These are phyloP conservation scores for Furcasterigmium furcatum DNA, from an alignment of 2,329 filamentous ascomycete species.

Conservation along the genomic window DNA sequence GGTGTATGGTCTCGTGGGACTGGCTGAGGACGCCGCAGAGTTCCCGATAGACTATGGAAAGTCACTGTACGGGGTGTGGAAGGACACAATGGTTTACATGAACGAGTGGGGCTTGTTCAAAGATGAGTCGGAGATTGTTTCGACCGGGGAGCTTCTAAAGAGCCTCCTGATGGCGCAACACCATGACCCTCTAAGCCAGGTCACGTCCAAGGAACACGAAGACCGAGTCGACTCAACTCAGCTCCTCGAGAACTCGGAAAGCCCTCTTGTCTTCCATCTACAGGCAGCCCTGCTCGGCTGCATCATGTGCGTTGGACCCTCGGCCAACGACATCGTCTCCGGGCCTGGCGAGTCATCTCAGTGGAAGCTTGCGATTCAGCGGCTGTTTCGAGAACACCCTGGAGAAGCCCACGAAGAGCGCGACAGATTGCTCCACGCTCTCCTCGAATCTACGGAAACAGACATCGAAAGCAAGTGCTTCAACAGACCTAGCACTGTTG, in stretches of 20 bases:
- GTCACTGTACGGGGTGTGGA: slow-evolving; percentile 20
- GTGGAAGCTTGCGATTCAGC: neutral
- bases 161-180: neutral
- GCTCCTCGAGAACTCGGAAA: neutral
- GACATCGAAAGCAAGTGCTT: neutral
- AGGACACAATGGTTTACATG: slow-evolving; percentile 21
- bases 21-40: slow-evolving; percentile 18
- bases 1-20: slow-evolving; percentile 24
- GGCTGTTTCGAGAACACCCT: neutral
- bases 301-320: neutral
- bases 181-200: neutral
- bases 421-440: neutral
- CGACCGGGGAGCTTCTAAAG: no score
- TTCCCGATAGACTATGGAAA: slow-evolving; percentile 25
- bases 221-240: neutral
- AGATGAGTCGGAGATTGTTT: neutral
- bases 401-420: neutral
- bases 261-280: neutral
- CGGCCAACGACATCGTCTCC: neutral
- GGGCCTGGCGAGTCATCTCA: neutral
- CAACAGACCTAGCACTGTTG: neutral
- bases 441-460: neutral
- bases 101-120: slow-evolving; percentile 5
- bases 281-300: neutral
- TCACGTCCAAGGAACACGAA: neutral